Evolutionary conservation across 106 monocot genomes (phyloP).

Genomic region (Ottelia alismoides): DNA sequence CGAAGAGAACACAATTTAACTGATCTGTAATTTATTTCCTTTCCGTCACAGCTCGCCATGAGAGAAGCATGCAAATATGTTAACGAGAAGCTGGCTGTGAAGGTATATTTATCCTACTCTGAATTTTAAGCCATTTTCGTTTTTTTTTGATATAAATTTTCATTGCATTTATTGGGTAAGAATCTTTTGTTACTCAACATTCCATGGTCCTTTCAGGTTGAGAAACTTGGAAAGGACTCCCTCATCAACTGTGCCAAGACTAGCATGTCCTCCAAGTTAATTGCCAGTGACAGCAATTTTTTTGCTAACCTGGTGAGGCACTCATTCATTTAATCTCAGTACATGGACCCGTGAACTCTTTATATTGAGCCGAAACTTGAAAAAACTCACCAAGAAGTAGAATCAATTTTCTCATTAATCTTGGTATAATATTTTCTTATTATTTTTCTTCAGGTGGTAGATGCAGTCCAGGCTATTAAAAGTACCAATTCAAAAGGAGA

Average conservation of each 20-base stretch:
- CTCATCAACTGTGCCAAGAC: conserved; percentile 96
- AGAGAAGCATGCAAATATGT: conserved; percentile 96
- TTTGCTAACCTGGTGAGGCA: conserved; percentile 92
- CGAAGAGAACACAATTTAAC: too few relatives aligned
- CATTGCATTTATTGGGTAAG: too few relatives aligned
- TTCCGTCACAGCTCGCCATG: conserved; percentile 74
- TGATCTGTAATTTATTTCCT: too few relatives aligned
- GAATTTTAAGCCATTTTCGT: too few relatives aligned
- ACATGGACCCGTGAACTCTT: too few relatives aligned
- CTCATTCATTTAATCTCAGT: too few relatives aligned
- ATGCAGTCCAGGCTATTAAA: not conserved
- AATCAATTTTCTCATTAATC: not conserved
- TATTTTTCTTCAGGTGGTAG: not conserved
- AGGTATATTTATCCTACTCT: conserved; percentile 47
- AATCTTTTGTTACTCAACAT: too few relatives aligned
- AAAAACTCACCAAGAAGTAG: not conserved
- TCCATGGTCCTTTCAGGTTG: conserved; percentile 85
- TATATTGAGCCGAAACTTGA: not conserved
- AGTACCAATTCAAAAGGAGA: not conserved
- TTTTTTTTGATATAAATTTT: too few relatives aligned
- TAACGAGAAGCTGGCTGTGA: conserved; percentile 84
- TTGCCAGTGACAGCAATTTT: conserved; percentile 77
- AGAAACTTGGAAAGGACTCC: conserved; percentile 92
- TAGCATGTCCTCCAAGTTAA: conserved; percentile 98
- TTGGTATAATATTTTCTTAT: not conserved